phyloP scores from a whole-genome alignment of 2,329 filamentous ascomycete genomes.

The Alternaria triticina region DNA sequence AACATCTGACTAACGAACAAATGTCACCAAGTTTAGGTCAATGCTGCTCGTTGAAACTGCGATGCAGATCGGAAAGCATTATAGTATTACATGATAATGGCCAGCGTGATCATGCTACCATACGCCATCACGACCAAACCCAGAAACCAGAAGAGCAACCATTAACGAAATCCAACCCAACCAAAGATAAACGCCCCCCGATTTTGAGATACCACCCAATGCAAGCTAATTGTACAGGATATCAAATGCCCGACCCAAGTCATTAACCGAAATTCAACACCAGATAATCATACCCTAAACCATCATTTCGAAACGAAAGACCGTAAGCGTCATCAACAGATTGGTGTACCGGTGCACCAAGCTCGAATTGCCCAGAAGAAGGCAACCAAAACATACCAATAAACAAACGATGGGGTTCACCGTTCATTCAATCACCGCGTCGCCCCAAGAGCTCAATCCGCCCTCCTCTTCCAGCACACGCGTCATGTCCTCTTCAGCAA shows the following conservation, averaged over 20 bases:
- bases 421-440: constrained; percentile 32
- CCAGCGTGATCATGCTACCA: neutral
- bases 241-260: constrained; percentile 38
- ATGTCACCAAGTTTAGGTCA: neutral
- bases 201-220: neutral
- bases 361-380: constrained; percentile 9
- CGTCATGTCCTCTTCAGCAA: constrained; percentile 44
- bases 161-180: neutral
- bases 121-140: neutral
- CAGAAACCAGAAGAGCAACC: neutral
- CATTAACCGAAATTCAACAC: constrained; percentile 20
- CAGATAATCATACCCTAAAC: constrained; percentile 24
- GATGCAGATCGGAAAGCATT: neutral
- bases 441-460: constrained; percentile 38
- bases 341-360: constrained; percentile 20
- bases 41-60: neutral
- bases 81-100: neutral
- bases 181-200: neutral
- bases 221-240: constrained; percentile 45
- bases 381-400: constrained; percentile 5
- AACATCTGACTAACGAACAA: neutral
- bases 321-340: constrained; percentile 17
- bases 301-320: constrained; percentile 6
- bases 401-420: neutral
- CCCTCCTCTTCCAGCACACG: constrained; percentile 35